phyloP scores from a whole-genome alignment of 2,329 filamentous ascomycete genomes.

The Sporothrix luriei region DNA sequence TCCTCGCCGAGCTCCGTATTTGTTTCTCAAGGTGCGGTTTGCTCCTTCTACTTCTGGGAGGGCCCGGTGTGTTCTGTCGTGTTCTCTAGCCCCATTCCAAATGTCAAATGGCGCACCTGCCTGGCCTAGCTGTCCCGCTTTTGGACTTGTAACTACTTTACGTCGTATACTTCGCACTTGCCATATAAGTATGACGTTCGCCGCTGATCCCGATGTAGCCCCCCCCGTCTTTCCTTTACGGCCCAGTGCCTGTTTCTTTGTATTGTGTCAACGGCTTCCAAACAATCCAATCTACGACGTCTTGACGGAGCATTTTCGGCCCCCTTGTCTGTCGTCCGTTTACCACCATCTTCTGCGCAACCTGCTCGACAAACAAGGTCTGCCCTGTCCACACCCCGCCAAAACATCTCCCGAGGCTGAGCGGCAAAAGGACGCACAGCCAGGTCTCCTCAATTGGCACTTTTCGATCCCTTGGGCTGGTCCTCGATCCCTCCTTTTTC shows the following conservation, averaged over 20 bases:
- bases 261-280: background rate
- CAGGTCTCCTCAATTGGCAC: background rate
- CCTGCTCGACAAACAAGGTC: slow-evolving; percentile 23
- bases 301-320: background rate
- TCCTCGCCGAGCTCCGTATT: background rate
- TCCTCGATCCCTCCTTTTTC: background rate
- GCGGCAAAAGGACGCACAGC: background rate
- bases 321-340: background rate
- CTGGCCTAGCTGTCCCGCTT: slow-evolving; percentile 11
- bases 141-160: background rate
- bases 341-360: background rate
- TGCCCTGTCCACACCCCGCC: slow-evolving; percentile 19
- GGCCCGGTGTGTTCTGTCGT: background rate
- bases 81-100: background rate
- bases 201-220: slow-evolving; percentile 20
- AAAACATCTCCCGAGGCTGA: background rate
- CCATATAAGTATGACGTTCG: slow-evolving; percentile 25
- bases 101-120: slow-evolving; percentile 8
- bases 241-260: background rate
- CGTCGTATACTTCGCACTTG: background rate
- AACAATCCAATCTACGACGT: background rate
- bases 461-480: background rate
- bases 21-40: slow-evolving; percentile 6
- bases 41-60: background rate
- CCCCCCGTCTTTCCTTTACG: slow-evolving; percentile 7